phyloP scores from a whole-genome alignment of 1,139 yeast genomes.

The Candida frijolesensis region DNA sequence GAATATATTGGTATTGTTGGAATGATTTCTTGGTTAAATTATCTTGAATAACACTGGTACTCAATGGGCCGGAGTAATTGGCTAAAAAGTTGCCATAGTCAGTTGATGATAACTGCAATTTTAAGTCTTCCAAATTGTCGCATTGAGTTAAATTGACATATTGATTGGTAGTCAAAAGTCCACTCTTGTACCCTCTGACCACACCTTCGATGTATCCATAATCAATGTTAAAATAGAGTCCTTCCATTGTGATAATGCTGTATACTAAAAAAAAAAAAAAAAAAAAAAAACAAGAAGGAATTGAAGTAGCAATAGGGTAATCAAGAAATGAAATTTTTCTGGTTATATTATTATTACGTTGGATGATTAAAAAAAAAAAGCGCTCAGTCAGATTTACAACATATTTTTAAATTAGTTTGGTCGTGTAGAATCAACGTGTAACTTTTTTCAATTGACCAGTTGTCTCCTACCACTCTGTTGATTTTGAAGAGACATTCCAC shows the following conservation, averaged over 20 bases:
- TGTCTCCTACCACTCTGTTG: not conserved
- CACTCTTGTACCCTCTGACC: constrained; percentile 91
- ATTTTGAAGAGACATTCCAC: too few species aligned
- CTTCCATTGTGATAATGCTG: constrained; percentile 21
- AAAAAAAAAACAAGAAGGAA: not conserved
- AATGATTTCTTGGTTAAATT: constrained; percentile 74
- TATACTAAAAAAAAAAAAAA: not conserved
- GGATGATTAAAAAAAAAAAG: not conserved
- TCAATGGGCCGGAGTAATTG: constrained; percentile 76
- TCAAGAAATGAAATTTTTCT: not conserved
- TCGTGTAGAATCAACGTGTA: constrained; percentile 2
- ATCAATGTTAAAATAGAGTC: constrained; percentile 70
- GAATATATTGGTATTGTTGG: constrained; percentile 82
- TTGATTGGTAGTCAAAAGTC: constrained; percentile 74
- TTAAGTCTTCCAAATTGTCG: constrained; percentile 90
- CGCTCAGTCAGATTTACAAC: not conserved
- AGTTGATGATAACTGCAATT: constrained; percentile 90
- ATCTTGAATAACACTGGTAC: constrained; percentile 83
- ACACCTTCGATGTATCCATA: constrained; percentile 92
- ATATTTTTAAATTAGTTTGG: not conserved
- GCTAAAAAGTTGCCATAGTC: constrained; percentile 92
- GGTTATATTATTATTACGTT: not conserved
- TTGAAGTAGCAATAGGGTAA: not conserved
- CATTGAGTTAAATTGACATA: constrained; percentile 94
- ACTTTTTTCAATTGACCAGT: not conserved